Evolutionary conservation across 306 rosid species (phyloP), one percentile per base, ranked within the genome.

Genomic region (Trichosanthes truncata): DNA sequence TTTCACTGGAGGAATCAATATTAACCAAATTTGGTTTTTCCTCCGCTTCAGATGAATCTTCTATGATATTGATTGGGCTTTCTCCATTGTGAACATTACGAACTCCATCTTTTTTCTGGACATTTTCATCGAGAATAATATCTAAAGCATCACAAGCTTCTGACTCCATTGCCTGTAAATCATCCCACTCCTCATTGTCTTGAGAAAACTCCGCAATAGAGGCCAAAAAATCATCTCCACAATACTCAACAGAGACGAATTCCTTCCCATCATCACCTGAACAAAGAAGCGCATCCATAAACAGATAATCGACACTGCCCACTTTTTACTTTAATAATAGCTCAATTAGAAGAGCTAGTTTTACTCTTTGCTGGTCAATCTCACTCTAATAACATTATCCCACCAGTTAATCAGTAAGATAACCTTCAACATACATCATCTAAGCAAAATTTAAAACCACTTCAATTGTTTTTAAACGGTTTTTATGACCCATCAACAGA

Each of bases 161-260:
- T 7, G 91, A 79, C 77, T 92, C 98, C 80, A 92, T 84, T 78
- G 87, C 94, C 83, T 83, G 90, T 56, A 88, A 57, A 87, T 94
- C 96, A 78, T 92, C 98, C 97, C 98, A 95, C 55, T 95, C 98
- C 84, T 92, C 98, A 15, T 84, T 83, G 79, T 86, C 89, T 74
- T 81, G 90, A 78, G 85, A 78, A 0, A 91, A 87, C 59, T 95
- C 97, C 38, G 96, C 97, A 51, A 95, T 73, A 12, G 90, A 85
- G 9, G 86, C 84, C 29, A 95, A 89, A 59, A 92, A 95, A 91
- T 92, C 98, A 80, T 95, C 97, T 51, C 98, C 98, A 57, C 97
- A 95, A 73, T 87, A 80, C 85, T 92, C 98, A 46, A 95, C 98
- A 41, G 95, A 87, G 85, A 95, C 80, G 78, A 95, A 95, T 82